Base-by-base conservation (phyloP, 2,329 filamentous ascomycete genomes). In the Thelonectria rubi region DNA sequence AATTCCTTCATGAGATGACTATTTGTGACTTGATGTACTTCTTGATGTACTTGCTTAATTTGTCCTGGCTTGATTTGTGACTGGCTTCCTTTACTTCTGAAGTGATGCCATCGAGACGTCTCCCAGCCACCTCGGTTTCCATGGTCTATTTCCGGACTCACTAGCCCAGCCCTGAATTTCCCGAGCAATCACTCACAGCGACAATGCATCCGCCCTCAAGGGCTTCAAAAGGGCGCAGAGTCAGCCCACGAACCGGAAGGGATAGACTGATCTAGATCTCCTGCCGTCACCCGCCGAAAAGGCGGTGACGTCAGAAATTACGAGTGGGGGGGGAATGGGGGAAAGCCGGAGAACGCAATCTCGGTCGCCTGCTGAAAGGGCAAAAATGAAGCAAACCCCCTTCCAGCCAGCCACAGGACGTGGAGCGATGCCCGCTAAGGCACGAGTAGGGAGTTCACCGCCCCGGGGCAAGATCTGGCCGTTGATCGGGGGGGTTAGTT, bases 231-330 rank as follows among this genome's bases (percentile, higher is more conserved):
- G 24, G 24, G 24, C 24, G 4, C 24, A 24, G 26, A 52, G 15
- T 53, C 56, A 43, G 42, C 30, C 40, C 51, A 55, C 40, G 42
- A n/a, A 45, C 17, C 14, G 10, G 17, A 17, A 32, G 15, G 21
- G 17, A 18, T n/a, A 55, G 45, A 66, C 39, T 32, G 40, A 63
- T 69, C 60, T 65, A 66, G 61, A 69, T 69, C 62, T 49, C 51
- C 62, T 12, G 6, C 24, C 4, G 4, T 4, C 24, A 4, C 24
- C 7, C 24, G 24, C 24, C 39, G 49, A 51, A 55, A 37, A 46
- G 34, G 43, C 17, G 49, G 59, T 71, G 69, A 71, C 65, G 69
- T 71, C 69, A 71, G 56, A 60, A 54, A 60, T 58, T 67, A 60
- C 57, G 45, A 58, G 52, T 64, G 68, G 69, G 69, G 46, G 65